Evolutionary conservation across 345 rosid species (phyloP).

Genomic region (Lepidium africanum): DNA sequence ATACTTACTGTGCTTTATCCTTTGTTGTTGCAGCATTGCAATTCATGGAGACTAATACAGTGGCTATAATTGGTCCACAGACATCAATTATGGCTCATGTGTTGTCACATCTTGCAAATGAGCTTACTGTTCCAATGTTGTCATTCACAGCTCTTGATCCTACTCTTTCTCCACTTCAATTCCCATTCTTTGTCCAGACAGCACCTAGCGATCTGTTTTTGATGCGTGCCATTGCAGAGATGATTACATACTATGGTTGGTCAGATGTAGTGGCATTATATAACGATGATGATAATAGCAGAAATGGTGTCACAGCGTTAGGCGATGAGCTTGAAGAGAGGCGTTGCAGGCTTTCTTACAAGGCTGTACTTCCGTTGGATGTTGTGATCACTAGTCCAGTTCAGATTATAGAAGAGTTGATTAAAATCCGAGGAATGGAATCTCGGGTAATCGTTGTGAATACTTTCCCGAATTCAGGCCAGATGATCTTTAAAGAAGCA

Average conservation of each 20-base stretch:
- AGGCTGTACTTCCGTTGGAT: slow-evolving; percentile 62
- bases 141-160: slow-evolving; percentile 91
- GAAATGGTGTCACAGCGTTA: slow-evolving; percentile 59
- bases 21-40: slow-evolving; percentile 44
- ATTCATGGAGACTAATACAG: slow-evolving; percentile 77
- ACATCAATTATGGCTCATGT: slow-evolving; percentile 70
- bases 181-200: slow-evolving; percentile 86
- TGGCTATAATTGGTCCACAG: slow-evolving; percentile 93
- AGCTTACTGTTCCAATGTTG: slow-evolving; percentile 70
- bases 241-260: slow-evolving; percentile 61
- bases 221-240: slow-evolving; percentile 82
- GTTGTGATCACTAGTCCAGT: slow-evolving; percentile 34
- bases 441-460: slow-evolving; percentile 63
- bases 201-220: slow-evolving; percentile 82
- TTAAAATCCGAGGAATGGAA: slow-evolving; percentile 58
- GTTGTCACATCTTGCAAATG: slow-evolving; percentile 71
- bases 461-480: slow-evolving; percentile 50
- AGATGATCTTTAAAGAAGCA: slow-evolving; percentile 68
- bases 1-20: neutral
- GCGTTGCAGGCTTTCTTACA: slow-evolving; percentile 62
- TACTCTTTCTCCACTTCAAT: slow-evolving; percentile 67
- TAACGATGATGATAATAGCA: slow-evolving; percentile 70
- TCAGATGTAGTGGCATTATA: slow-evolving; percentile 55
- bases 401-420: slow-evolving; percentile 34
- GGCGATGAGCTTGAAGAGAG: slow-evolving; percentile 65